Evolutionary conservation across 1,284 basidiomycete species (phyloP).

Genomic region (Rhizoctonia solani): DNA sequence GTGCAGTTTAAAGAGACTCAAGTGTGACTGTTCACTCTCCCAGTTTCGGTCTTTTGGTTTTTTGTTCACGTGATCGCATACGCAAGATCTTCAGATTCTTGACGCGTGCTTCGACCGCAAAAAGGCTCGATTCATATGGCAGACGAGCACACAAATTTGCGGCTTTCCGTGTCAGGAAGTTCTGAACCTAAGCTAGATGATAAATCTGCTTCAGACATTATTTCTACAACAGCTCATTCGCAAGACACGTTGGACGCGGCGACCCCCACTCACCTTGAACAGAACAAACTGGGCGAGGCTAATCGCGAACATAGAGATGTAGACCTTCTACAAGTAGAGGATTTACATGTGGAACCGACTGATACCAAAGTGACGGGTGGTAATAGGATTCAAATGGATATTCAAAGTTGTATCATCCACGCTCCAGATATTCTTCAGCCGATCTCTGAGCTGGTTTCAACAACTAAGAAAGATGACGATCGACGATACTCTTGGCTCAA

Average conservation of each 20-base stretch:
- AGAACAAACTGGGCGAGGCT: too few relatives aligned
- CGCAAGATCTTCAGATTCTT: not conserved
- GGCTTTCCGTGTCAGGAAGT: not conserved
- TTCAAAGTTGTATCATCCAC: slow-evolving; percentile 7
- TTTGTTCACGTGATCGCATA: not conserved
- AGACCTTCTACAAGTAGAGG: too few relatives aligned
- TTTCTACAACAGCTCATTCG: too few relatives aligned
- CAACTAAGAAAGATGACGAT: not conserved
- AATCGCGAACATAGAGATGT: too few relatives aligned
- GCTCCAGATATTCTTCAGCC: slow-evolving; percentile 15
- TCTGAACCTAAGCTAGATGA: not conserved
- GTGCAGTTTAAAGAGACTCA: too few relatives aligned
- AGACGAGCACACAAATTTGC: not conserved
- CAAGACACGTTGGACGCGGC: too few relatives aligned
- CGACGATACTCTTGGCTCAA: slow-evolving; percentile 11
- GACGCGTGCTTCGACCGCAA: not conserved
- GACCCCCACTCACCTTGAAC: too few relatives aligned
- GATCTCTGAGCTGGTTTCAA: not conserved
- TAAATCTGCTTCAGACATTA: too few relatives aligned
- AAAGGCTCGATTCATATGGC: too few relatives aligned
- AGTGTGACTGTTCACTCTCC: too few relatives aligned
- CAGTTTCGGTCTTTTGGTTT: too few relatives aligned
- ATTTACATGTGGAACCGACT: too few relatives aligned
- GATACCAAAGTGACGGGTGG: not conserved
- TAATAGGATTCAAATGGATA: not conserved